Base-by-base conservation (phyloP, 192 early-diverging fungal genomes). In the Backusella mclennaniae region DNA sequence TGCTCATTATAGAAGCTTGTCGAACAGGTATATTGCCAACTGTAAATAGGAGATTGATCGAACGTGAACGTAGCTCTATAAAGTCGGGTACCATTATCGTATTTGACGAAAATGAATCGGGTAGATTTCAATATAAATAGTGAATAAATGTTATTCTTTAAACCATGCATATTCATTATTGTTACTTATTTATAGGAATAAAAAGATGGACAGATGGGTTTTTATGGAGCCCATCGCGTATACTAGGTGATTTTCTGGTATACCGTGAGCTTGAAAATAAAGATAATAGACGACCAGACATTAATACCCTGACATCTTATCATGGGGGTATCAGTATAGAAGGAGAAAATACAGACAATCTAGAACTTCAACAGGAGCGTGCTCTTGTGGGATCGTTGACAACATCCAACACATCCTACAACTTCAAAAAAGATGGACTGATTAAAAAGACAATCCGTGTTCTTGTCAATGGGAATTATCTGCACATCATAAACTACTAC, bases 191-290 rank as follows among this genome's bases (percentile, higher is more conserved):
- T 41, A 42, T 63, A 82, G 82, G 87, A 9, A 93, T 93, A 82
- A 91, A 90, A 71, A 84, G 92, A 9, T 94, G 92, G 92, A 93
- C 92, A 21, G 91, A 93, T 74, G 90, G 90, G 0, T 82, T 84
- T 0, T 73, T 82, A 1, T 93, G 91, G 91, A 89, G 89, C 31
- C 91, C 91, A 1, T 91, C 90, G 21, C 88, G 91, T 21, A 91
- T 93, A 42, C 70, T 88, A 7, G 88, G 88, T n/a, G 89, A 90
- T 46, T 93, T 92, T 67, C 77, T 93, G 19, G 77, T 92, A 11
- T 93, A 93, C 77, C 84, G 90, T 35, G 91, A 93, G 76, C 70
- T 84, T 4, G 35, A 35, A 17, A 67, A 46, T 33, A 76, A 46
- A 56, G 76, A 36, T 69, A 79, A 67, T 81, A 77, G 39, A 73